A percentile compares a stretch with the other conserved stretches of the same genome.
Evolutionary conservation across 2,329 filamentous ascomycete species (phyloP).

Genomic region (Onygena corvina): DNA sequence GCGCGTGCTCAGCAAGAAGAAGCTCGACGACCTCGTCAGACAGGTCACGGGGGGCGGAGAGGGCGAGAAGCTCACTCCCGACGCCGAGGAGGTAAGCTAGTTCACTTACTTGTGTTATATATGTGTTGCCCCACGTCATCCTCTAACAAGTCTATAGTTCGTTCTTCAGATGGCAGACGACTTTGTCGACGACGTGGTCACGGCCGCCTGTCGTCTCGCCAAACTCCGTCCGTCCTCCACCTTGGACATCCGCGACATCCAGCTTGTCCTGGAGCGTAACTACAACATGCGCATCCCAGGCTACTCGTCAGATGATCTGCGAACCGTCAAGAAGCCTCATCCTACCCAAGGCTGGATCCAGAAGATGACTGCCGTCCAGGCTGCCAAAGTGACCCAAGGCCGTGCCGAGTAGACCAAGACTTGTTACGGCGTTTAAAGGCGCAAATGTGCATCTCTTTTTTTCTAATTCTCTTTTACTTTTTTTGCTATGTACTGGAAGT

Average conservation of each 20-base stretch:
- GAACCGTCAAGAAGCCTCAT: slow-evolving; percentile 86
- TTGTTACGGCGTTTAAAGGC: neutral
- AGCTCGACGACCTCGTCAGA: slow-evolving; percentile 84
- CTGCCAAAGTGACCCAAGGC: slow-evolving; percentile 58
- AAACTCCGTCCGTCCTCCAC: slow-evolving; percentile 86
- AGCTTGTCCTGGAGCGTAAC: slow-evolving; percentile 68
- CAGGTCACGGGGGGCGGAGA: slow-evolving; percentile 78
- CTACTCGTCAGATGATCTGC: slow-evolving; percentile 85
- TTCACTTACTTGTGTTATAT: slow-evolving; percentile 11
- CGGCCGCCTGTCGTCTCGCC: slow-evolving; percentile 75
- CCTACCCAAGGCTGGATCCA: slow-evolving; percentile 81
- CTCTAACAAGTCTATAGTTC: slow-evolving; percentile 43
- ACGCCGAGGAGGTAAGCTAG: slow-evolving; percentile 92
- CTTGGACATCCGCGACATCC: slow-evolving; percentile 77
- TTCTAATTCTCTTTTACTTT: neutral
- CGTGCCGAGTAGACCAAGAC: slow-evolving; percentile 26
- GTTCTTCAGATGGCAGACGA: slow-evolving; percentile 83
- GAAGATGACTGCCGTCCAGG: slow-evolving; percentile 95
- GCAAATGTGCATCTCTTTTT: neutral
- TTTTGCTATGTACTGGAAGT: slow-evolving; percentile 2
- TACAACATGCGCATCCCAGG: slow-evolving; percentile 90
- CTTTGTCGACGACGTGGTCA: slow-evolving; percentile 85
- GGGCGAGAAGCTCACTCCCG: slow-evolving; percentile 68
- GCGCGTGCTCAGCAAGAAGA: slow-evolving; percentile 92
- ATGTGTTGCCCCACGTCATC: no score